Conservation (phyloP, 768 basidiomycete species). For the Sutorius australiensis region DNA sequence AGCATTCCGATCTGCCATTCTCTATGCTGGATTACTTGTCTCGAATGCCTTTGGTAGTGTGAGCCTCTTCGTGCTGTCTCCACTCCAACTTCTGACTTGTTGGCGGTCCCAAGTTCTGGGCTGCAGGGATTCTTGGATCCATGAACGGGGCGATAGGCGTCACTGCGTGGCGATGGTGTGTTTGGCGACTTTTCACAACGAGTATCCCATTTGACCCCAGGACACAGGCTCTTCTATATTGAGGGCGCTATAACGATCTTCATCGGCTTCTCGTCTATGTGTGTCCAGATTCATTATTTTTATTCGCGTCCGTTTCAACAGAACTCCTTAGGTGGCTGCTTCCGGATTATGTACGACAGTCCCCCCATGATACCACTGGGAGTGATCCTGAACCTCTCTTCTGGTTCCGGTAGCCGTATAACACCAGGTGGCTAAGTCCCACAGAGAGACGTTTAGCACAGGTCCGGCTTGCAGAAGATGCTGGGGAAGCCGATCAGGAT, state of each 20-base stretch:
- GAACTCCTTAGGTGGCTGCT: constrained; percentile 44
- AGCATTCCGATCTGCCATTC: constrained; percentile 58
- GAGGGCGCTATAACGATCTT: constrained; percentile 66
- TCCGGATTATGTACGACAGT: constrained; percentile 60
- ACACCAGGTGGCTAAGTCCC: constrained; percentile 56
- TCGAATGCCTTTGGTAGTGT: constrained; percentile 69
- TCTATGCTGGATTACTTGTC: constrained; percentile 57
- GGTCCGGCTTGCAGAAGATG: constrained; percentile 65
- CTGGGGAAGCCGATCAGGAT: constrained; percentile 63
- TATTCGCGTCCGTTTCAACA: neutral
- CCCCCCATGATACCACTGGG: no score
- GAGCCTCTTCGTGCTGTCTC: no score
- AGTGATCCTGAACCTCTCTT: neutral
- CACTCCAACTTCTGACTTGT: no score
- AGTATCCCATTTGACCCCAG: no score
- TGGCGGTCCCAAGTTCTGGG: no score
- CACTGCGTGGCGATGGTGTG: constrained; percentile 66
- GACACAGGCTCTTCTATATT: no score
- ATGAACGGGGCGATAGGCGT: constrained; percentile 70
- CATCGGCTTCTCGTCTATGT: constrained; percentile 55
- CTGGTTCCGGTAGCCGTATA: constrained; percentile 44
- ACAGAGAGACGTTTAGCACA: constrained; percentile 57
- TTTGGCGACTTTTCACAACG: no score
- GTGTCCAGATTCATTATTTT: no score
- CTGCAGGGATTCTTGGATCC: constrained; percentile 63